Base-by-base conservation (phyloP, 441 rosid species). In the Geranium incanum region DNA sequence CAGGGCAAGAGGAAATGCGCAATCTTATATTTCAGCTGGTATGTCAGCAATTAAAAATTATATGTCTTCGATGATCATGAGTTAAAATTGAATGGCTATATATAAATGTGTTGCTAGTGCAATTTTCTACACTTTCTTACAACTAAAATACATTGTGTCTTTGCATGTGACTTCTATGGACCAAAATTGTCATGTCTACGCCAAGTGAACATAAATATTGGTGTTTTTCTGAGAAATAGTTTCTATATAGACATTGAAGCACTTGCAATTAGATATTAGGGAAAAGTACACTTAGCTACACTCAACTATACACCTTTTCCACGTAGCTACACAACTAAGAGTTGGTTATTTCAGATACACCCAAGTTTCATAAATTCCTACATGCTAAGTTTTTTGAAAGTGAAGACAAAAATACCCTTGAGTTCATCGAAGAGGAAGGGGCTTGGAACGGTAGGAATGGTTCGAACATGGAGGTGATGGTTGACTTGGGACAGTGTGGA, bases 1-100 rank as follows among this genome's bases (percentile, higher is more conserved):
- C 89, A 68, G 97, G 99, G 70, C 81, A 87, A 75, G 95, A 89
- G 78, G 97, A 95, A 85, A 90, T 95, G 95, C 80, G 91, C 77
- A 85, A 73, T 84, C 84, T 94, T 76, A 81, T 94, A 78, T 81
- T 87, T 88, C 98, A 94, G 74, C 78, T 91, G 95, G 98, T 93
- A 84, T 48, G 78, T 76, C 70, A 50, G 19, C 59, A 18, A 50
- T 71, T 4, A 48, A 48, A 48, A 48, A 11, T 48, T 48, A 2
- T 11, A 48, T 48, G 55, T 62, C 23, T 21, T 62, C 9, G 36
- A 9, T 21, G 33, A 63, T 63, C 66, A 23, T 33, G 66, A 23
- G 66, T 8, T 63, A 0, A 21, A 21, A 63, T 11, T 28, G 36
- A 63, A 63, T 63, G 36, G 38, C 66, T 63, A 63, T 33, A 23